Evolutionary conservation across 257 asterid genomes (phyloP).

Genomic region (Solanum pimpinellifolium): DNA sequence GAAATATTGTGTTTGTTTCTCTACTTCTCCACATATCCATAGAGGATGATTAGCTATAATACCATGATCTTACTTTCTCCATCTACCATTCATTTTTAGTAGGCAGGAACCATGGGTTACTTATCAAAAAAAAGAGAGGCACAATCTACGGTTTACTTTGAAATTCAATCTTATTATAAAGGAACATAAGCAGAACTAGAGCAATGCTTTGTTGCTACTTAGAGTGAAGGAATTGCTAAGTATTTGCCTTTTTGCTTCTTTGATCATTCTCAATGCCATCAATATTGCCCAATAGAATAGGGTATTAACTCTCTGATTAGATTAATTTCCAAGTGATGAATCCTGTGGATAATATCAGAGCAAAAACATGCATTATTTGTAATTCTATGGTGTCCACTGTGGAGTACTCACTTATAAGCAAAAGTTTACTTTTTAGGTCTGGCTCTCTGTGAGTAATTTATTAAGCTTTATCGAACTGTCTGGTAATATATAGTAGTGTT

Average conservation of each 20-base stretch:
- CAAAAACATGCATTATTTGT: background rate
- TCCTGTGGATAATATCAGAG: background rate
- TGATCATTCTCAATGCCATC: background rate
- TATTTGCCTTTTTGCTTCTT: background rate
- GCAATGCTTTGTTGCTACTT: background rate
- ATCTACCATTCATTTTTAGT: background rate
- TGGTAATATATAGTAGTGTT: background rate
- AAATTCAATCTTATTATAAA: background rate
- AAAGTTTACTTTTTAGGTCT: background rate
- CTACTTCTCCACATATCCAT: background rate
- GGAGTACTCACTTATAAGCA: background rate
- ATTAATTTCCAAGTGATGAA: background rate
- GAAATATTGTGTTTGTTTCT: background rate
- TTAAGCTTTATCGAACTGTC: background rate
- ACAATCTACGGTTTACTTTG: background rate
- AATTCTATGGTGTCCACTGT: background rate
- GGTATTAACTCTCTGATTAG: background rate
- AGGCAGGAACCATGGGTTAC: background rate
- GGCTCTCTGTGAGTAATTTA: background rate
- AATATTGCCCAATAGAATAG: background rate
- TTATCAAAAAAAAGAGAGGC: background rate
- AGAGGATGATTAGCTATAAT: background rate
- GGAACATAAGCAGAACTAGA: background rate
- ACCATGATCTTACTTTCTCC: background rate
- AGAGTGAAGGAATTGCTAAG: background rate